Evolutionary conservation across 176 grass and related monocot genomes (phyloP).

Genomic region (Olyra latifolia): DNA sequence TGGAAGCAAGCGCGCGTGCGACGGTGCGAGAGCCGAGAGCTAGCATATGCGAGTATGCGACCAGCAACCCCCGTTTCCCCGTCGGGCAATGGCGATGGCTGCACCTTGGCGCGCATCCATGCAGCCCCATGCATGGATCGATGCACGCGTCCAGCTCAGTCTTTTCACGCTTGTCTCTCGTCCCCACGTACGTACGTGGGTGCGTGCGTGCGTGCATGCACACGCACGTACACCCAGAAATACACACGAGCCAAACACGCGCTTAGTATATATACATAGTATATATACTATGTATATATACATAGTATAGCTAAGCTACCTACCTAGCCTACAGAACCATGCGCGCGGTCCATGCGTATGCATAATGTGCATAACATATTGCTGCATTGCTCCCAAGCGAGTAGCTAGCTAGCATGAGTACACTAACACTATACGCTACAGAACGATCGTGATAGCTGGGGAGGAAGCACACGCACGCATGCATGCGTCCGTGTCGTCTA

Average conservation of each 20-base stretch:
- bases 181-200: not conserved
- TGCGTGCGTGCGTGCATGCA: not conserved
- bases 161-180: slow-evolving; percentile 37
- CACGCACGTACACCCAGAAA: not conserved
- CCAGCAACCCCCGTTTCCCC: not conserved
- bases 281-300: too few relatives aligned
- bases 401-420: not conserved
- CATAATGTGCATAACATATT: not conserved
- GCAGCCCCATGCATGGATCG: not conserved
- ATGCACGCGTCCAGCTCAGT: slow-evolving; percentile 19
- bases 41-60: too few relatives aligned
- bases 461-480: not conserved
- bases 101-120: slow-evolving; percentile 14
- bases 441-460: not conserved
- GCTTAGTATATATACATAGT: too few relatives aligned
- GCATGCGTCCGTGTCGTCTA: not conserved
- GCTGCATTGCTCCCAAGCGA: not conserved
- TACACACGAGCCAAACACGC: too few relatives aligned
- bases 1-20: too few relatives aligned
- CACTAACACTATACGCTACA: not conserved
- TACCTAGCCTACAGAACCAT: too few relatives aligned
- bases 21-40: too few relatives aligned
- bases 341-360: not conserved
- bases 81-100: slow-evolving; percentile 10
- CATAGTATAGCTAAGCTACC: too few relatives aligned